Base-by-base conservation (phyloP, 768 basidiomycete genomes). In the Russula foetens region DNA sequence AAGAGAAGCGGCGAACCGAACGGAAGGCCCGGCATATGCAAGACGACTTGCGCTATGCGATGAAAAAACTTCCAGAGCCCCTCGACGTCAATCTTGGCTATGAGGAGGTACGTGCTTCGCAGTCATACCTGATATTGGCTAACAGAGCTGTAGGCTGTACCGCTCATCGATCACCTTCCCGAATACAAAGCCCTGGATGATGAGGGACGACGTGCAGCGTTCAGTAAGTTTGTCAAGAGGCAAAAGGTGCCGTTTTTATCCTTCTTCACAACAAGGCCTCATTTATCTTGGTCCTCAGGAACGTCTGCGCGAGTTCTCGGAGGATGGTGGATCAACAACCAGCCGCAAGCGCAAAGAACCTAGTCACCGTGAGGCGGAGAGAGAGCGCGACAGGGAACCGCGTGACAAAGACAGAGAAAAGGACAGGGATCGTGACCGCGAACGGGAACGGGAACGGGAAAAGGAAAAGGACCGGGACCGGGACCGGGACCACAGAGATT, bases 41-140 rank as follows among this genome's bases (percentile, higher is more conserved):
- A 68, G 97, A 99, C 72, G 97, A 98, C 69, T 77, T 99, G 39
- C 86, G 97, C 7, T 97, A 98, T 74, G 97, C 95, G 0, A 77
- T 98, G 65, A 93, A 90, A 75, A 96, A 96, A 71, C 76, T 96
- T 7, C 71, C 89, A 0, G 90, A 94, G 51, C 81, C 90, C 1
- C 72, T 98, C 41, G 92, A 96, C 64, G 71, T 94, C 51, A 82
- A 74, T 29, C 69, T 85, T 58, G 70, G 86, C 1, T 98, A 88
- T 68, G 95, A 98, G 66, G 84, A 89, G 67, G 94, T 91, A 65
- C 56, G 84, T 72, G 44, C 52, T 24, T 14, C n/a, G 41, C 24
- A 43, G 44, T 50, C 44, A 52, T 15, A 62, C 29, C 46, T 56
- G 29, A 52, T 54, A 5, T 50, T 38, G 53, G 35, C 64, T 67